Percentiles rank a stretch among this genome's conserved stretches.
phyloP scores from a whole-genome alignment of 2,329 filamentous ascomycete species.

The Chaetomiaceae sp. region DNA sequence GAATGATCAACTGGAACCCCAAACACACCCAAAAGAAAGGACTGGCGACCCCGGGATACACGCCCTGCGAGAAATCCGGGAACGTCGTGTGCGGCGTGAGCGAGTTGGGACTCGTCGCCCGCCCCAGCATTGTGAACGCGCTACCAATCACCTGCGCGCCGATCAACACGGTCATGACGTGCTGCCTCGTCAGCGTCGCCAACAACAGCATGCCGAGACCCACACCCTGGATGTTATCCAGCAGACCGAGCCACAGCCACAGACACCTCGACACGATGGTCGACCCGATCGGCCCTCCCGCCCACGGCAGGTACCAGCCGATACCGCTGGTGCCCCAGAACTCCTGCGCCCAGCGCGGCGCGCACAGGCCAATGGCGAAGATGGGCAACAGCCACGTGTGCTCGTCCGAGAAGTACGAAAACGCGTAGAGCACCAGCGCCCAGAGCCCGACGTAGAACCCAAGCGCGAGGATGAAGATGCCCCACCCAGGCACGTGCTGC shows the following conservation, averaged over 20 bases:
- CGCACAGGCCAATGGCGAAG: constrained; percentile 61
- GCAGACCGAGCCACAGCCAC: constrained; percentile 64
- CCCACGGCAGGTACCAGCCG: constrained; percentile 60
- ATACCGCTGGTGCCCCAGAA: constrained; percentile 60
- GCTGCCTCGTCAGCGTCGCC: constrained; percentile 59
- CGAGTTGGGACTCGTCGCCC: constrained; percentile 56
- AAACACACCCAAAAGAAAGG: constrained; percentile 59
- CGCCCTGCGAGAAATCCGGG: constrained; percentile 52
- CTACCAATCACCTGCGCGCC: constrained; percentile 58
- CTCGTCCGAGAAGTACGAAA: constrained; percentile 51
- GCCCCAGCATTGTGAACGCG: constrained; percentile 56
- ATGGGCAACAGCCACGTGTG: constrained; percentile 64
- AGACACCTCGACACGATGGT: constrained; percentile 53
- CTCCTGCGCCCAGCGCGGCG: constrained; percentile 63
- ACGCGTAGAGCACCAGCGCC: constrained; percentile 46
- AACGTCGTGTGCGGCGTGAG: constrained; percentile 59
- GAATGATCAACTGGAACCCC: constrained; percentile 52
- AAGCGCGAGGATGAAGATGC: constrained; percentile 51
- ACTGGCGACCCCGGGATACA: constrained; percentile 41
- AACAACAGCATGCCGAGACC: constrained; percentile 65
- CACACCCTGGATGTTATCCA: constrained; percentile 61
- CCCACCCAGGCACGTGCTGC: constrained; percentile 50
- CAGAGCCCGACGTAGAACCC: constrained; percentile 53
- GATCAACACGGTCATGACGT: constrained; percentile 58
- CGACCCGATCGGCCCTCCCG: constrained; percentile 47